Conservation (phyloP, 768 basidiomycete genomes). For the Imleria badia region DNA sequence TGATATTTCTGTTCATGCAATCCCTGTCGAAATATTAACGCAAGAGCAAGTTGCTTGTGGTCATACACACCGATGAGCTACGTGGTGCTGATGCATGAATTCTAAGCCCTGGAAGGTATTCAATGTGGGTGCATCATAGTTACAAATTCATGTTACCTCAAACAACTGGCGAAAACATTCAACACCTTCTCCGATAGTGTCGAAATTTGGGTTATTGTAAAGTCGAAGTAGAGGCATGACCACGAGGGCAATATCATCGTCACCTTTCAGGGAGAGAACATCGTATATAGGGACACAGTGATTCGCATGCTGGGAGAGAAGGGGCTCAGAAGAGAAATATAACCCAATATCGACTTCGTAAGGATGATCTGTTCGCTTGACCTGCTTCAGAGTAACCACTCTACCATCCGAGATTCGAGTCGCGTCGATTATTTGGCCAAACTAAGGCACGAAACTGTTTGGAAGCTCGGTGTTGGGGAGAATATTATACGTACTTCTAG, state of each 20-base stretch:
- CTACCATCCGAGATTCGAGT: slow-evolving; percentile 28
- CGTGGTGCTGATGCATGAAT: slow-evolving; percentile 22
- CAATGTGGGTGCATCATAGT: neutral
- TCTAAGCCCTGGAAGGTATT: slow-evolving; percentile 16
- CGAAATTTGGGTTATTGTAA: slow-evolving; percentile 24
- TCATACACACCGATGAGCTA: slow-evolving; percentile 2
- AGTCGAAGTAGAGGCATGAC: slow-evolving; percentile 37
- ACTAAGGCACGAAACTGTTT: too few species aligned
- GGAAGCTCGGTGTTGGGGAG: too few species aligned
- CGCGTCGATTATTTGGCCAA: slow-evolving; percentile 26
- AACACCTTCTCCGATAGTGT: slow-evolving; percentile 13
- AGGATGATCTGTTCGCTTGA: slow-evolving; percentile 13
- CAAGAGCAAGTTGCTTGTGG: neutral
- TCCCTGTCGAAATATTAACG: slow-evolving; percentile 12
- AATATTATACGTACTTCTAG: neutral
- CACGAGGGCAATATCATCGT: slow-evolving; percentile 8
- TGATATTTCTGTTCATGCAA: slow-evolving; percentile 20
- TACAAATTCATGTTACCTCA: slow-evolving; percentile 18
- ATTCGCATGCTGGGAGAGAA: slow-evolving; percentile 14
- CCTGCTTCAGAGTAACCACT: slow-evolving; percentile 31
- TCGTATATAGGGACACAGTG: slow-evolving; percentile 30
- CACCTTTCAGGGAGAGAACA: slow-evolving; percentile 6
- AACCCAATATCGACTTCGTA: slow-evolving; percentile 25
- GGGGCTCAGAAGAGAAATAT: slow-evolving; percentile 13
- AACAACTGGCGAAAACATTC: slow-evolving; percentile 33